These are phyloP conservation scores for Phalaenopsis hybrid DNA, from an alignment of 116 monocot species.

Conservation along the genomic window DNA sequence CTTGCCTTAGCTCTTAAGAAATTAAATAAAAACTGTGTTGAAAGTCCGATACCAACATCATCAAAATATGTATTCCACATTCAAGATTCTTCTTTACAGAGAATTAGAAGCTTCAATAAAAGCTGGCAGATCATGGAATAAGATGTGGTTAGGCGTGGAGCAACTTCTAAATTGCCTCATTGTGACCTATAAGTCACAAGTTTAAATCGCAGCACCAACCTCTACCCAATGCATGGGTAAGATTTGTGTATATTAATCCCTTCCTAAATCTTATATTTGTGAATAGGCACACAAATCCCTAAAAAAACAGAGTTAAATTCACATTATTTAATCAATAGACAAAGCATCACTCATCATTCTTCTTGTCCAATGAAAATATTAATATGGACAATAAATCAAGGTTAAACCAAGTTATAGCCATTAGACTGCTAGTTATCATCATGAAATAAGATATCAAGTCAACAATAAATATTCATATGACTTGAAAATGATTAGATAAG, in stretches of 20 bases:
- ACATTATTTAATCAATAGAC: neutral
- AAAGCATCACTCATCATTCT: neutral
- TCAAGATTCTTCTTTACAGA: neutral
- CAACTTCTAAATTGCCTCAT: neutral
- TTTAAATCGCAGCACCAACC: neutral
- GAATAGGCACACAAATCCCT: neutral
- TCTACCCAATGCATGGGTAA: neutral
- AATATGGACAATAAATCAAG: neutral
- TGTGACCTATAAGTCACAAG: neutral
- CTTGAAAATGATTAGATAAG: neutral
- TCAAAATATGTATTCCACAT: neutral
- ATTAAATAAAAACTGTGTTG: neutral
- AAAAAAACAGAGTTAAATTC: neutral
- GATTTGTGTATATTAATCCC: neutral
- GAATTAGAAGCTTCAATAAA: neutral
- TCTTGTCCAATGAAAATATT: neutral
- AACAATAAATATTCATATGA: neutral
- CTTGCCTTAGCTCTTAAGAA: neutral
- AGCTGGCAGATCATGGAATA: neutral
- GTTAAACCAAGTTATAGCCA: neutral
- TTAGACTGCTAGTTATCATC: neutral
- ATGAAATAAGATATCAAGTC: neutral
- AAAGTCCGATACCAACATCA: neutral
- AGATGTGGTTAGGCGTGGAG: neutral
- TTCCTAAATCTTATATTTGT: neutral